phyloP scores from a whole-genome alignment of 2,329 filamentous ascomycete species.

The Thelonectria blattea region DNA sequence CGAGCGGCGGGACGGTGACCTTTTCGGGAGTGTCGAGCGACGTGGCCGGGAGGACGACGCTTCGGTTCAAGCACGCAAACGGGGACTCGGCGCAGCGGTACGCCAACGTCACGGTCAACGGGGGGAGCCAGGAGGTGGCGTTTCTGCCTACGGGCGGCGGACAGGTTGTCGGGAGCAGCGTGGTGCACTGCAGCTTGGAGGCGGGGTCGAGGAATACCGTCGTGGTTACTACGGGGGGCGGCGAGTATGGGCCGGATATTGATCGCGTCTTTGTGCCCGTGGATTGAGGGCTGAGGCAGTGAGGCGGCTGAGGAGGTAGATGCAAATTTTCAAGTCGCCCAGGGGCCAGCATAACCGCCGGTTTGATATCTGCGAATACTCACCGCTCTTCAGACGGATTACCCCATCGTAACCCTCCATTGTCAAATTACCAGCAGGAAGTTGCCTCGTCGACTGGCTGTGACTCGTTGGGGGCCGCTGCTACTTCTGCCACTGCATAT shows the following conservation, averaged over 20 bases:
- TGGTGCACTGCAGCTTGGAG: slow-evolving; percentile 9
- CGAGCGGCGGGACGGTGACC: slow-evolving; percentile 51
- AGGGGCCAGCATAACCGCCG: too few relatives aligned
- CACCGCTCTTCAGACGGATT: too few relatives aligned
- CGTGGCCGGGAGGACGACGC: neutral
- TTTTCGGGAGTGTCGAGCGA: slow-evolving; percentile 46
- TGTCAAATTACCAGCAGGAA: neutral
- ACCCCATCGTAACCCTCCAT: too few relatives aligned
- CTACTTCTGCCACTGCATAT: neutral
- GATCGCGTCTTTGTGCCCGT: slow-evolving; percentile 12
- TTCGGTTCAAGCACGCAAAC: slow-evolving; percentile 8
- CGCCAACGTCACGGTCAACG: slow-evolving; percentile 7
- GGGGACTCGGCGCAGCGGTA: slow-evolving; percentile 5
- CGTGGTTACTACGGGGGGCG: slow-evolving; percentile 2
- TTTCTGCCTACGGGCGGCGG: slow-evolving; percentile 2
- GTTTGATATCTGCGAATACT: too few relatives aligned
- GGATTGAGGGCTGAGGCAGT: neutral
- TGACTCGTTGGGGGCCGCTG: too few relatives aligned
- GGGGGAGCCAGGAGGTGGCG: neutral
- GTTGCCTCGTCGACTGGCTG: neutral
- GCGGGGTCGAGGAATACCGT: slow-evolving; percentile 3
- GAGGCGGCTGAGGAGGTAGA: too few relatives aligned
- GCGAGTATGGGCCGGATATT: slow-evolving; percentile 11
- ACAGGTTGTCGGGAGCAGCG: slow-evolving; percentile 7
- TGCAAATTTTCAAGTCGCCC: too few relatives aligned